Evolutionary conservation across 495 filamentous ascomycete species (phyloP).

Genomic region (Podospora didyma): DNA sequence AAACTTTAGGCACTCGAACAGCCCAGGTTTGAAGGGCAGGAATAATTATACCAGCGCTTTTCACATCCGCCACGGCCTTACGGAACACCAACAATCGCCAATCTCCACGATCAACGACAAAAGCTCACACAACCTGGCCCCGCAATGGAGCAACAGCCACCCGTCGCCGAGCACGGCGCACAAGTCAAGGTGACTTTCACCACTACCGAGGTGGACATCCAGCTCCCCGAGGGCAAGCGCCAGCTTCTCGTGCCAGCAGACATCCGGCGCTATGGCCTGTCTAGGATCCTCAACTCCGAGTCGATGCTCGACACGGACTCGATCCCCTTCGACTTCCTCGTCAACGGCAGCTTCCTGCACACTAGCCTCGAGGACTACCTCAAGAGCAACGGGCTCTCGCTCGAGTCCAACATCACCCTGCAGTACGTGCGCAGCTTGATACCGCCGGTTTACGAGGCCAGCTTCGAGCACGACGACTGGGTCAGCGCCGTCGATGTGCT

Average conservation of each 20-base stretch:
- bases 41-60: not conserved
- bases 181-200: slow-evolving; percentile 55
- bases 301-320: slow-evolving; percentile 72
- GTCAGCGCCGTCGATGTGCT: slow-evolving; percentile 87
- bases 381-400: slow-evolving; percentile 74
- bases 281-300: slow-evolving; percentile 83
- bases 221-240: slow-evolving; percentile 51
- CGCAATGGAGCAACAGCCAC: slow-evolving; percentile 24
- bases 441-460: slow-evolving; percentile 78
- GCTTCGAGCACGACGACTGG: slow-evolving; percentile 96
- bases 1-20: not conserved
- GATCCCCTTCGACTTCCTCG: slow-evolving; percentile 92
- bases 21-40: not conserved
- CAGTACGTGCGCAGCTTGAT: slow-evolving; percentile 91
- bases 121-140: not conserved
- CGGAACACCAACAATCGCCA: no score
- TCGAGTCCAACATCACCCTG: slow-evolving; percentile 79
- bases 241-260: slow-evolving; percentile 60
- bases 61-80: not conserved
- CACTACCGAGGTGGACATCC: slow-evolving; percentile 52
- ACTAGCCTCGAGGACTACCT: slow-evolving; percentile 88
- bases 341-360: slow-evolving; percentile 85
- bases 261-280: slow-evolving; percentile 84
- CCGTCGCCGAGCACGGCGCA: slow-evolving; percentile 20
- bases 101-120: no score